These are phyloP conservation scores for Voacanga thouarsii DNA, from an alignment of 257 asterid genomes.

Conservation along the genomic window DNA sequence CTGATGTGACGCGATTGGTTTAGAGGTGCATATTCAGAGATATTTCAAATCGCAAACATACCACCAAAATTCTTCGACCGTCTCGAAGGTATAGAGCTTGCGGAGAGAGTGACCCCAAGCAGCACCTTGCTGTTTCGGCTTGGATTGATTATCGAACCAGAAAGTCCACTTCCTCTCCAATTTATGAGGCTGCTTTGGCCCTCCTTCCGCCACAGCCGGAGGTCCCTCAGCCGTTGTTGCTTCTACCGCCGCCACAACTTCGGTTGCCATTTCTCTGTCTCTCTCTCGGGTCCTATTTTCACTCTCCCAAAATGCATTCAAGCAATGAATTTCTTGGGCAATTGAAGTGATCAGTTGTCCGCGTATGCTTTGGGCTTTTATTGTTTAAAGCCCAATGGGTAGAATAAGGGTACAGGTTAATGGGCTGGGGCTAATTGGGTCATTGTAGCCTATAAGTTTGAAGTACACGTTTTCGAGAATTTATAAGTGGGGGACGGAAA, in stretches of 20 bases:
- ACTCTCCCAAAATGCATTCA: neutral
- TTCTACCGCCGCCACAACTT: slow-evolving; percentile 38
- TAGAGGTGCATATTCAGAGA: neutral
- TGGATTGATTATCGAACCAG: slow-evolving; percentile 89
- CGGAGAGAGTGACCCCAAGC: slow-evolving; percentile 78
- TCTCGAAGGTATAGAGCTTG: slow-evolving; percentile 73
- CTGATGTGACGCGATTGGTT: neutral
- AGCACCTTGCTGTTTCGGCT: slow-evolving; percentile 81
- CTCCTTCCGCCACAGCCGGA: slow-evolving; percentile 19
- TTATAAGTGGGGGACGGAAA: too few relatives aligned
- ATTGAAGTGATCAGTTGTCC: neutral
- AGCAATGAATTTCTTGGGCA: neutral
- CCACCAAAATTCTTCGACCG: slow-evolving; percentile 98
- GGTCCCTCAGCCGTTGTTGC: slow-evolving; percentile 36
- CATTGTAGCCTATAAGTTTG: neutral
- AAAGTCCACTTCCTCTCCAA: slow-evolving; percentile 87
- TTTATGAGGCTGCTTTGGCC: slow-evolving; percentile 53
- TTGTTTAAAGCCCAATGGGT: too few relatives aligned
- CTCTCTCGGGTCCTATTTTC: too few relatives aligned
- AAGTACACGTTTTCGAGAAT: neutral
- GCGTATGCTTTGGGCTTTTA: neutral
- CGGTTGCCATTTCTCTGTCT: slow-evolving; percentile 52
- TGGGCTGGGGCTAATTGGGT: neutral
- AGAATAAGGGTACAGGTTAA: neutral
- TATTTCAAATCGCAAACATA: slow-evolving; percentile 16